Base-by-base conservation (phyloP, 2,329 filamentous ascomycete species). In the Botryotinia globosa region DNA sequence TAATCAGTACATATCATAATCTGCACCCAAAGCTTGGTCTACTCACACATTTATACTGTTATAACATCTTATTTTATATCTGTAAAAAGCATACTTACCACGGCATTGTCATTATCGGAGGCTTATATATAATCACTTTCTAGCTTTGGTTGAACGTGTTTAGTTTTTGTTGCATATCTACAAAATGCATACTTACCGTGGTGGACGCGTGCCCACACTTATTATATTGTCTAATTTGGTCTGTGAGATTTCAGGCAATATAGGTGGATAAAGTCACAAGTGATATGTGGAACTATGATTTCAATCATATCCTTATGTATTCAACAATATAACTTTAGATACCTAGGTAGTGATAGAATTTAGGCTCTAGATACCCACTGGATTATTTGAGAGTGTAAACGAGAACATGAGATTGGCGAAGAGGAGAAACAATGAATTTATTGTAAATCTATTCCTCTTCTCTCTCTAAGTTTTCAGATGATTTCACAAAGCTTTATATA, bases 181-280 rank as follows among this genome's bases (percentile, higher is more conserved):
- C 37, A 48, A 25, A 51, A 12, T 4, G 9, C 22, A 51, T 51
- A 25, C 22, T 12, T 51, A 25, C 22, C n/a, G n/a, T n/a, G n/a
- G n/a, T n/a, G n/a, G 6, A 58, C 18, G 22, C 7, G 3, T 6
- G 8, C 18, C 3, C 10, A 37, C 0, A 14, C 6, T 3, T 3
- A 54, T 6, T 3, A 54, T 3, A 45, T 25, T 7, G 16, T 39
- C 58, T 9, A 0, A 16, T 22, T 10, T 1, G 12, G 3, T n/a
- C 16, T 5, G 12, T 4, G 58, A 0, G 6, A 1, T 1, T n/a
- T 14, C 10, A n/a, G 12, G 6, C 6, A 39, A 39, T n/a, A 16
- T 18, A 9, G 12, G 22, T 39, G 14, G 3, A 18, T 9, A 1
- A 8, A 12, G 34, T 8, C 12, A 25, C 8, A 39, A 25, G 12